Evolutionary conservation across 208 protist genomes (phyloP).

Genomic region (Phytomonas serpens): DNA sequence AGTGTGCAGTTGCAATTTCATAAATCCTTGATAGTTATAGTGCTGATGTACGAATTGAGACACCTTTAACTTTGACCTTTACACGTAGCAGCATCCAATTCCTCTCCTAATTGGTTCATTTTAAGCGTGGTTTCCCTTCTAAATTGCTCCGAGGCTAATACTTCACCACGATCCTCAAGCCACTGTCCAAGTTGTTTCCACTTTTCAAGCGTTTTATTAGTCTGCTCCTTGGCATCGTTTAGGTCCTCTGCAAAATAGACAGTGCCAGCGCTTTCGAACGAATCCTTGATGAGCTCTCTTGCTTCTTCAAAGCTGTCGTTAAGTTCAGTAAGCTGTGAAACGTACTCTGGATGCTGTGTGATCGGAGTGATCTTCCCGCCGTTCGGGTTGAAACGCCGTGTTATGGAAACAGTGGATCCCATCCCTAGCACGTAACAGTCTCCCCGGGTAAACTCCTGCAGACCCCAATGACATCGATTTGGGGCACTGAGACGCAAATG

Average conservation of each 20-base stretch:
- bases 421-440: not conserved
- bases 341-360: not conserved
- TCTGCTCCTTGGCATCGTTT: conserved; percentile 44
- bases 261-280: conserved; percentile 52
- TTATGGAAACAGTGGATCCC: not conserved
- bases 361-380: not conserved
- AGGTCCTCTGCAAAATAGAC: conserved; percentile 68
- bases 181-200: conserved; percentile 33
- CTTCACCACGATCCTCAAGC: conserved; percentile 22
- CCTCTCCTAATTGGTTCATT: conserved; percentile 55
- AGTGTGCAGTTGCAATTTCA: not conserved
- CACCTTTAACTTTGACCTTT: conserved; percentile 8
- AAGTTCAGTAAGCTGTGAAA: conserved; percentile 31
- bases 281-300: conserved; percentile 53
- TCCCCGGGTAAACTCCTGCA: not conserved
- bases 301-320: conserved; percentile 60
- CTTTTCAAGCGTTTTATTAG: conserved; percentile 34
- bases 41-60: not conserved
- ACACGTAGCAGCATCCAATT: conserved; percentile 27
- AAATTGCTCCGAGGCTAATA: conserved; percentile 21
- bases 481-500: not conserved
- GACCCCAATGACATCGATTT: not conserved
- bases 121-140: conserved; percentile 53
- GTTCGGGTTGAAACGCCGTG: not conserved
- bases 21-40: not conserved